These are phyloP conservation scores for Rhynchosporium secalis DNA, from an alignment of 2,329 filamentous ascomycete genomes.

Conservation along the genomic window DNA sequence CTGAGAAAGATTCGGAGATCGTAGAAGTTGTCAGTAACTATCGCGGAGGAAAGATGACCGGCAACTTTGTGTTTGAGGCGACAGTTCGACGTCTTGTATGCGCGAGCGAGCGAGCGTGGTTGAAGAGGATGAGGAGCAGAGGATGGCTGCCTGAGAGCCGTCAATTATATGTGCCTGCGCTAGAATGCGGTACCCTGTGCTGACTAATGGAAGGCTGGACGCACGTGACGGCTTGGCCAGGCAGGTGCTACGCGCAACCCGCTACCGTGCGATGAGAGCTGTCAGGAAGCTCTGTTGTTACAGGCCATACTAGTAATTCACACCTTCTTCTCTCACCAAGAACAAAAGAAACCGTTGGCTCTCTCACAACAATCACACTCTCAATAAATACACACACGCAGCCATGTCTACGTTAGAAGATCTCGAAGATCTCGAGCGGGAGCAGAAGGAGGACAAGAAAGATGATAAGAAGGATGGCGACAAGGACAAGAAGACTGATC, in stretches of 20 bases:
- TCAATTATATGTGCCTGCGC: conserved; percentile 4
- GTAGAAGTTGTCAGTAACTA: conserved; percentile 40
- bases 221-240: conserved; percentile 5
- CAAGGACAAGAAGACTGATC: conserved; percentile 54
- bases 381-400: conserved; percentile 23
- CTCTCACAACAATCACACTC: conserved; percentile 9
- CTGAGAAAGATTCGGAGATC: conserved; percentile 45
- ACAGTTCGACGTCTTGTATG: conserved; percentile 39
- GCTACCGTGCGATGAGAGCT: conserved; percentile 18
- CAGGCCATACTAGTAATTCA: conserved; percentile 18
- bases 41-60: conserved; percentile 41
- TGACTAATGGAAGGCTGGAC: neutral
- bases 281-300: conserved; percentile 12
- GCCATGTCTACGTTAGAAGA: conserved; percentile 76
- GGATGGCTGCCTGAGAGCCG: conserved; percentile 13
- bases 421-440: conserved; percentile 72
- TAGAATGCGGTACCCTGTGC: neutral
- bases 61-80: conserved; percentile 41
- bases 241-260: conserved; percentile 11
- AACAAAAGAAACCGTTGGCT: neutral
- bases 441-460: conserved; percentile 64
- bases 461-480: conserved; percentile 57
- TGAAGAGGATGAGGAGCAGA: conserved; percentile 30
- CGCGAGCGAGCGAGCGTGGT: conserved; percentile 34
- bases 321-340: conserved; percentile 23